These are phyloP conservation scores for Leptomonas pyrrhocoris DNA, from an alignment of 208 protist genomes.

Conservation along the genomic window DNA sequence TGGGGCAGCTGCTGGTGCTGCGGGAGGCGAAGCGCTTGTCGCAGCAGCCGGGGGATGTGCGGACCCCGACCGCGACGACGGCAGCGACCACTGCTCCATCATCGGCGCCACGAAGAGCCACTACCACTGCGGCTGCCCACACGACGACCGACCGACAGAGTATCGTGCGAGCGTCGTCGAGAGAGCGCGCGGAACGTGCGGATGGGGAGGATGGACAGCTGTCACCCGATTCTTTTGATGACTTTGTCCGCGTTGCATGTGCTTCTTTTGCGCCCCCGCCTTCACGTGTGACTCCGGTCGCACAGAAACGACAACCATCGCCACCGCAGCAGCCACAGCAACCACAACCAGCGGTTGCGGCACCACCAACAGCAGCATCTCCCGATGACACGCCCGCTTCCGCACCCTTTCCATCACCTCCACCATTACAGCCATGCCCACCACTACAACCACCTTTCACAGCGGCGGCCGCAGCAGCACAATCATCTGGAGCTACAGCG, in stretches of 20 bases:
- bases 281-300: neutral
- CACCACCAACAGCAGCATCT: neutral
- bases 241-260: neutral
- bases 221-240: neutral
- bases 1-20: slow-evolving; percentile 36
- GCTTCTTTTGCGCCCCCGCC: neutral
- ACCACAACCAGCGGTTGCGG: neutral
- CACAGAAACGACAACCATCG: neutral
- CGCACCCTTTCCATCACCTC: no score
- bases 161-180: neutral
- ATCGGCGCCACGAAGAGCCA: neutral
- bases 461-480: no score
- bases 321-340: neutral
- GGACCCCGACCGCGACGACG: neutral
- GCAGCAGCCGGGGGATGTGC: slow-evolving; percentile 25
- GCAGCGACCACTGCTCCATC: neutral
- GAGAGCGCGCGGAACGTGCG: neutral
- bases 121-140: neutral
- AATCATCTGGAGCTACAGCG: neutral
- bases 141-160: neutral
- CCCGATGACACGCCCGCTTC: no score
- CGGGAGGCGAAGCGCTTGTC: slow-evolving; percentile 18
- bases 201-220: neutral
- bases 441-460: no score
- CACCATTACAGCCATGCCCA: no score